Evolutionary conservation across 805 yeast genomes (phyloP), one percentile per base, ranked within the genome.

Genomic region (Zygoascus ofunaensis): DNA sequence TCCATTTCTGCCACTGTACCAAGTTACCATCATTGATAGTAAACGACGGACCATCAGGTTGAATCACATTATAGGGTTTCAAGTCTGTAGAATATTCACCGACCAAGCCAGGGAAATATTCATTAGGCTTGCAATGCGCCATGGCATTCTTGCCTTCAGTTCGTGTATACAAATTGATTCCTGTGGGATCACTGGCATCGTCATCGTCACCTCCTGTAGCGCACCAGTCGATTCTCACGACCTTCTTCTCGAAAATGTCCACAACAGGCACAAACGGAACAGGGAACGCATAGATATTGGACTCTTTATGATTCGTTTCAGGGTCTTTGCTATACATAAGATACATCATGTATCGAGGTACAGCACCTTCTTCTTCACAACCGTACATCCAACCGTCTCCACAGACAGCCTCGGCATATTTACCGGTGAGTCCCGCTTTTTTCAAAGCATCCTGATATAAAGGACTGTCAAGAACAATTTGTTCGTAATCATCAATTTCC

Each of bases 361-460:
- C 40, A 20, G 47, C 46, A 5, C 46, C 57, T 57, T 79, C 84
- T 48, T 71, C 64, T 58, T 80, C 87, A 28, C 87, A 79, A 56
- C 90, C 94, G 60, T 84, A 82, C 73, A 82, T 84, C 94, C 94
- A 84, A 43, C 87, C 86, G 60, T 82, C 90, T 57, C 73, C 74
- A 54, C 79, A 73, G 40, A 81, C 77, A 21, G 45, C 42, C 17
- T 55, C 44, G 19, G 42, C 21, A 4, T 47, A 47, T 12, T 41
- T 45, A 28, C 50, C 51, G 24, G 60, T 54, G 47, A 61, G 65
- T 59, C 76, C 60, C 63, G 82, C 72, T 63, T 81, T 80, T 49
- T 69, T 82, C 56, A 81, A 69, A 61, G 82, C 89, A 21, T 79
- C 84, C 50, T 61, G 49, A 49, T 81, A 78, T 2, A 57, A 48